These are phyloP conservation scores for Starmerella khaoyaiensis DNA, from an alignment of 805 yeast genomes.

Conservation along the genomic window DNA sequence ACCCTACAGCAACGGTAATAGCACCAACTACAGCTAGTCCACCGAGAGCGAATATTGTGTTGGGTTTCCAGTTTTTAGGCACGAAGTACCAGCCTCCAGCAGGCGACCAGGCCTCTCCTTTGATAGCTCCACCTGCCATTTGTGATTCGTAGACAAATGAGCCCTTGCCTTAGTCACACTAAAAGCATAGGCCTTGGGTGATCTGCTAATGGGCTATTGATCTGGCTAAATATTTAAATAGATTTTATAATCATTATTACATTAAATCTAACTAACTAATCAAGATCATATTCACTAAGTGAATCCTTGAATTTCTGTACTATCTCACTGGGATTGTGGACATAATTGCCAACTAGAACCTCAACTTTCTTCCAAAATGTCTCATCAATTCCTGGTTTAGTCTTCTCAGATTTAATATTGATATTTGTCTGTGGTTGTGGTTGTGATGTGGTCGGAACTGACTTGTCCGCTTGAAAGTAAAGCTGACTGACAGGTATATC, in stretches of 20 bases:
- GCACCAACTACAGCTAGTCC: conserved; percentile 30
- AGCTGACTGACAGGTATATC: conserved; percentile 16
- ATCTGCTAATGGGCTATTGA: too few relatives aligned
- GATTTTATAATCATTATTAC: too few relatives aligned
- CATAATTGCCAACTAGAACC: conserved; percentile 14
- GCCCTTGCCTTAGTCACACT: too few relatives aligned
- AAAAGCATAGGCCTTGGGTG: background rate
- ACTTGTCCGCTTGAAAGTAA: conserved; percentile 4
- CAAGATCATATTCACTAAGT: background rate
- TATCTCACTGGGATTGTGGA: conserved; percentile 9
- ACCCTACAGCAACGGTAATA: conserved; percentile 31
- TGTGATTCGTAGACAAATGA: background rate
- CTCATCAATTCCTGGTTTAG: conserved; percentile 15
- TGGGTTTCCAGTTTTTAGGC: conserved; percentile 38
- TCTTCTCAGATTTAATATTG: background rate
- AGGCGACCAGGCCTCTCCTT: conserved; percentile 31
- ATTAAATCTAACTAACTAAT: background rate
- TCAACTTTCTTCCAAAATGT: conserved; percentile 20
- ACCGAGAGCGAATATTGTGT: conserved; percentile 33
- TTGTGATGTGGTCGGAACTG: too few relatives aligned
- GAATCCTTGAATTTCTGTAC: conserved; percentile 2
- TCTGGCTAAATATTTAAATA: background rate
- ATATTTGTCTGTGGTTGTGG: background rate
- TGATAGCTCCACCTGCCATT: conserved; percentile 24
- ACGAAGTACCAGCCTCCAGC: conserved; percentile 47